phyloP scores from a whole-genome alignment of 139 green algal species.

The Eudorina sp. region DNA sequence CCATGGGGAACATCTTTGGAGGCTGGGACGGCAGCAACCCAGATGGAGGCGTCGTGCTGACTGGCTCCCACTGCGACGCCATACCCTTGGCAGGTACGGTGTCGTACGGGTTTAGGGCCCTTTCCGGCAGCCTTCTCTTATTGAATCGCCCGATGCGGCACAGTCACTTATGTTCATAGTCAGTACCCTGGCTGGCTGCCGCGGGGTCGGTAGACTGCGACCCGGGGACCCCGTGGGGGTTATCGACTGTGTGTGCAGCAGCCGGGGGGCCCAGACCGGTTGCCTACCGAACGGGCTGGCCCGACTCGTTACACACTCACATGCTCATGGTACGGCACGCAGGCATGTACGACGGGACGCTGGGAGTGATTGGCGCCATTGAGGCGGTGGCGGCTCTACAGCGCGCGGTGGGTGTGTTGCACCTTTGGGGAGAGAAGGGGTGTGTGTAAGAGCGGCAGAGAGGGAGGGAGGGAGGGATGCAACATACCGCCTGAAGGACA shows the following conservation, averaged over 20 bases:
- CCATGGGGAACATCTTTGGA: slow-evolving; percentile 95
- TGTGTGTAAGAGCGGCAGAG: too few species aligned
- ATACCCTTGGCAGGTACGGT: slow-evolving; percentile 93
- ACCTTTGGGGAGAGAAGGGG: too few species aligned
- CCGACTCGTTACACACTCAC: background rate
- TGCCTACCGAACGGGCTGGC: background rate
- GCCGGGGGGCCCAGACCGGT: too few species aligned
- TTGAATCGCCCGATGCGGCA: too few species aligned
- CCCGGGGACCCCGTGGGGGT: too few species aligned
- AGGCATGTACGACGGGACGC: slow-evolving; percentile 93
- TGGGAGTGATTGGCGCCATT: slow-evolving; percentile 94
- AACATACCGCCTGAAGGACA: background rate
- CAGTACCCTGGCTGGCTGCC: too few species aligned
- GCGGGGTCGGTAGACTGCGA: too few species aligned
- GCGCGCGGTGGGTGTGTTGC: slow-evolving; percentile 57
- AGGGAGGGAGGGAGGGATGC: too few species aligned
- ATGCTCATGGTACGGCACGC: background rate
- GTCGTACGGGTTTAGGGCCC: too few species aligned
- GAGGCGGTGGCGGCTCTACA: slow-evolving; percentile 88
- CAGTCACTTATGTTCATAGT: too few species aligned
- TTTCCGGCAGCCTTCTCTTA: too few species aligned
- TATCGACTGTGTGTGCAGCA: too few species aligned
- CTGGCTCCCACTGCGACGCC: slow-evolving; percentile 93
- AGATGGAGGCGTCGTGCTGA: slow-evolving; percentile 72
- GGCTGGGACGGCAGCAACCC: slow-evolving; percentile 75